Percentiles rank a stretch among this genome's conserved stretches.
These are phyloP conservation scores for Ophiostoma montium DNA, from an alignment of 2,329 filamentous ascomycete species.

Conservation along the genomic window DNA sequence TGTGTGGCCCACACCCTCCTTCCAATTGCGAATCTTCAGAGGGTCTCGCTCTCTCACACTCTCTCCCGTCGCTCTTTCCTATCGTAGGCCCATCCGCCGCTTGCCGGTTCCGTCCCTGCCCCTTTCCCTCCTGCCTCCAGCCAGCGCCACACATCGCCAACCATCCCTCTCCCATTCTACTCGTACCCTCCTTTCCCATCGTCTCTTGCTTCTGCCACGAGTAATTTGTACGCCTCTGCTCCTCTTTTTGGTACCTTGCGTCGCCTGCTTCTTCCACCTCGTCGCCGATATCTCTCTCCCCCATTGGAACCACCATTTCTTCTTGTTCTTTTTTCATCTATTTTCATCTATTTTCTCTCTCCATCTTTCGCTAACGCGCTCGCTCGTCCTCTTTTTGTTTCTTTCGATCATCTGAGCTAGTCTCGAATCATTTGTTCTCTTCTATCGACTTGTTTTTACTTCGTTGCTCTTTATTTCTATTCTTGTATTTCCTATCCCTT, in stretches of 20 bases:
- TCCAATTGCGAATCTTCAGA: conserved; percentile 10
- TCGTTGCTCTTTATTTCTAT: neutral
- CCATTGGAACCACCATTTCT: neutral
- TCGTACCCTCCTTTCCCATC: neutral
- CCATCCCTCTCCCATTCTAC: neutral
- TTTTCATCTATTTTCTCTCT: neutral
- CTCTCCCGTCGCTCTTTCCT: neutral
- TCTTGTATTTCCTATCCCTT: neutral
- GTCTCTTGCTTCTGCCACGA: neutral
- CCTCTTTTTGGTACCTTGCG: neutral
- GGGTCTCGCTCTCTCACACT: neutral
- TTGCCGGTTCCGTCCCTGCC: neutral
- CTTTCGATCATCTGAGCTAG: neutral
- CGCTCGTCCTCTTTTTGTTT: neutral
- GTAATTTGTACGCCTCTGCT: too few relatives aligned
- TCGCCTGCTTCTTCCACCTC: neutral
- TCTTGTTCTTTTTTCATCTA: conserved; percentile 1
- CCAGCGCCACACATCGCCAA: neutral
- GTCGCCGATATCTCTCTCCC: neutral
- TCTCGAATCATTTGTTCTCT: neutral
- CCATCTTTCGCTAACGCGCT: neutral
- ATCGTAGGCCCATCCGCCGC: neutral
- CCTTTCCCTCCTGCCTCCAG: neutral
- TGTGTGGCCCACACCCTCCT: conserved; percentile 4
- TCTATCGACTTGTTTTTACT: too few relatives aligned